Base-by-base conservation (phyloP, 2,329 filamentous ascomycete species). In the Colletotrichum lupini region DNA sequence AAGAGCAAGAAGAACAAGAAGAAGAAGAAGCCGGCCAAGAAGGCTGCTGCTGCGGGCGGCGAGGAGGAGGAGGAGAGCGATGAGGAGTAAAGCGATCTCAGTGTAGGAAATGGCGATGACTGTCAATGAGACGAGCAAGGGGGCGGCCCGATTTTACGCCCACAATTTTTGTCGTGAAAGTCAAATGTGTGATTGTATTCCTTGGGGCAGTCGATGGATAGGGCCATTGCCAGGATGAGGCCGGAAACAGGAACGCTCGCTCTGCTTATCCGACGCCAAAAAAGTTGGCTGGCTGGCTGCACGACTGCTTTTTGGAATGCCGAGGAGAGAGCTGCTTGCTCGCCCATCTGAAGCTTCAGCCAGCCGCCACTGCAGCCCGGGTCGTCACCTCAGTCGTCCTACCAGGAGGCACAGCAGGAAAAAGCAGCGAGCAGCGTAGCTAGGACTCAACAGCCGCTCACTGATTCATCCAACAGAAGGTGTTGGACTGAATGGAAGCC, bases 1-100 rank as follows among this genome's bases (percentile, higher is more conserved):
- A 95, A 95, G 88, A 97, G 94, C 88, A 96, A 95, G 89, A 97
- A 95, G 90, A 91, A 93, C 88, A 93, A 93, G 85, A 93, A 93
- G 89, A 92, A 92, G 90, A 91, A 90, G 85, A 87, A 89, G 81
- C 81, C 85, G 35, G 83, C 82, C 77, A 86, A 88, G 82, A 86
- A 86, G 83, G 80, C 83, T 65, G 82, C 80, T 16, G 75, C 71
- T 3, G 77, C 75, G 62, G 77, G 76, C 28, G 77, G 76, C n/a
- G 82, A 77, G 60, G 78, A 78, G 56, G 80, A 75, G 24, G 75
- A 79, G 66, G 77, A 80, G 52, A 82, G 80, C 74, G 82, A 84
- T 66, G 82, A 83, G 46, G 81, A 84, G 75, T 82, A 80, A 75
- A 59, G 42, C 42, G 42, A 55, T 24, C 61, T 8, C 49, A 67